Base-by-base conservation (phyloP, 306 rosid genomes). In the Quercus cerris region DNA sequence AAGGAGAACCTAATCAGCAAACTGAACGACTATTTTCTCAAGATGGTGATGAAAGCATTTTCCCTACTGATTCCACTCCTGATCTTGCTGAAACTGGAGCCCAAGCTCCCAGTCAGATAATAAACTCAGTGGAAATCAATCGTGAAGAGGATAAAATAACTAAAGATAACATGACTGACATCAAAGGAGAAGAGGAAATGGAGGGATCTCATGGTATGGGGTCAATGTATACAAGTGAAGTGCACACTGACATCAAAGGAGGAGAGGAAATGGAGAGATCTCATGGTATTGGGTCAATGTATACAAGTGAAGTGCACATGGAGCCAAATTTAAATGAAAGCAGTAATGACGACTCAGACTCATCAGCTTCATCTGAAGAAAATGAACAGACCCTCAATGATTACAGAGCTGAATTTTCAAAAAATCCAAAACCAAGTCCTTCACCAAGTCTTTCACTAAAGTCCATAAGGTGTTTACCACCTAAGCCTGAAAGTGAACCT, bases 1-100 rank as follows among this genome's bases (percentile, higher is more conserved):
- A 77, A 58, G 97, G 94, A 71, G 78, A 84, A 30, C 94, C 88
- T 77, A 92, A 93, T 22, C 58, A 78, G 87, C 78, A 88, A 56
- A 84, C 86, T 49, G 94, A 93, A 56, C 85, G 82, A 5, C 62
- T 91, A 35, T 51, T 88, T 56, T 85, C 83, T 62, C 80, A 70
- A 80, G 80, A 61, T 44, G 55, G 77, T 13, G 73, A 27, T 3
- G 31, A 11, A 17, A 2, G 49, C 52, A 56, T 27, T 35, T 30
- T 81, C 7, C 70, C 2, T 17, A 4, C 55, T 11, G 82, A 27
- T n/a, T 56, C n/a, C 73, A 56, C 22, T 30, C 77, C 63, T 44
- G 61, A 58, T 28, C 66, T 38, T n/a, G 44, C 51, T 33, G 87
- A 81, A 72, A 79, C 23, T 27, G 78, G 56, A 73, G 8, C 70